Conservation (phyloP, 108 stramenopile genomes). For the Epipyxis sp. region DNA sequence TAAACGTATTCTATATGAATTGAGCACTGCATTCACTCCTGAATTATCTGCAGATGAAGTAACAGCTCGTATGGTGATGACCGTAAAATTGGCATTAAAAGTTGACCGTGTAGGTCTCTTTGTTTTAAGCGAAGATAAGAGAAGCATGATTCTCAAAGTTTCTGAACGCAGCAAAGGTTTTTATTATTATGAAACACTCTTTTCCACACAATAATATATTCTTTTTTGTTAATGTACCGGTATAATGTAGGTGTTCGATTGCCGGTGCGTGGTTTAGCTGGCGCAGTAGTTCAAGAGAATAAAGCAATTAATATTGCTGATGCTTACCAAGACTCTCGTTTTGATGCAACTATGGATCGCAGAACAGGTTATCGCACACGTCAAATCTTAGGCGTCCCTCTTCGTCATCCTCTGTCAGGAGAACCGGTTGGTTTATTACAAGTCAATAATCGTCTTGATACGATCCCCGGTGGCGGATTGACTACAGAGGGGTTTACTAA, state of each 20-base stretch:
- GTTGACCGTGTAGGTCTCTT: conserved; percentile 28
- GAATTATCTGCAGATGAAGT: conserved; percentile 30
- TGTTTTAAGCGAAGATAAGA: conserved; percentile 21
- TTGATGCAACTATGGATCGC: conserved; percentile 60
- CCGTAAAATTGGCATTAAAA: conserved; percentile 25
- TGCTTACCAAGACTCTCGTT: conserved; percentile 49
- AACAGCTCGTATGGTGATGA: conserved; percentile 30
- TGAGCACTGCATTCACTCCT: conserved; percentile 28
- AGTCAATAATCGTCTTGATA: conserved; percentile 22
- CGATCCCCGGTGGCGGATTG: no score
- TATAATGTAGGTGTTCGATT: conserved; percentile 32
- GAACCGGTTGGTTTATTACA: conserved; percentile 11
- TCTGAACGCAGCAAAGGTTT: conserved; percentile 31
- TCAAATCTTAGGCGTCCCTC: conserved; percentile 56
- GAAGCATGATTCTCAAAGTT: conserved; percentile 29
- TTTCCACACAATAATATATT: no score
- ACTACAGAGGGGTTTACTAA: conserved; percentile 10
- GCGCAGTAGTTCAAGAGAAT: conserved; percentile 5
- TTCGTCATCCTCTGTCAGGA: conserved; percentile 34
- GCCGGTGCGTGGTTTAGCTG: conserved; percentile 20
- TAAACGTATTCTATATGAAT: conserved; percentile 27
- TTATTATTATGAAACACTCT: no score
- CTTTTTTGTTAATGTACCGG: no score
- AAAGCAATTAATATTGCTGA: conserved; percentile 32
- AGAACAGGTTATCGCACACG: conserved; percentile 63